Conservation (phyloP, 192 early-diverging fungal species). For the Coemansia sp. region DNA sequence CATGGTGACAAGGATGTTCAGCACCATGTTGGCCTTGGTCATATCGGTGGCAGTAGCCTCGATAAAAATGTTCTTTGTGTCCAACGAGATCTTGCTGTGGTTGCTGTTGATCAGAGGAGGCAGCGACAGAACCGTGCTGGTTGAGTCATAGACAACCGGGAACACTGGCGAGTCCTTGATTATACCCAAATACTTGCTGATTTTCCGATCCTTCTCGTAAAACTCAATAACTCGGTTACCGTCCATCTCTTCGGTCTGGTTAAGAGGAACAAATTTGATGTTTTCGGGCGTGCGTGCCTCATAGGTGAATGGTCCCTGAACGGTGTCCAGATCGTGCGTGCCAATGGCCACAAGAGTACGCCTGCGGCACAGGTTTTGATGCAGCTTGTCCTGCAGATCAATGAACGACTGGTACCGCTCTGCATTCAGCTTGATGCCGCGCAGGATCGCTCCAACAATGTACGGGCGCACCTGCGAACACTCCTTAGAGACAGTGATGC, state of each 20-base stretch:
- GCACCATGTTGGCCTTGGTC: constrained; percentile 89
- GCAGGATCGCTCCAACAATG: constrained; percentile 87
- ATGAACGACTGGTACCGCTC: constrained; percentile 93
- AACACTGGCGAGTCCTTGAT: constrained; percentile 88
- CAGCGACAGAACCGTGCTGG: constrained; percentile 82
- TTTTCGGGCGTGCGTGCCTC: constrained; percentile 86
- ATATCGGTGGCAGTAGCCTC: constrained; percentile 97
- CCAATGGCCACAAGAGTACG: constrained; percentile 95
- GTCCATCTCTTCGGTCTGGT: constrained; percentile 85
- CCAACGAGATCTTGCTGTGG: constrained; percentile 93
- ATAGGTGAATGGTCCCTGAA: constrained; percentile 93
- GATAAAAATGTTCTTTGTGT: constrained; percentile 96
- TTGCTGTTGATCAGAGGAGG: constrained; percentile 99
- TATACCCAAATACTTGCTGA: constrained; percentile 89
- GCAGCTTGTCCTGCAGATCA: constrained; percentile 97
- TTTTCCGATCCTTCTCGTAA: constrained; percentile 82
- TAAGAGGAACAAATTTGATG: constrained; percentile 92
- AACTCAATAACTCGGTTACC: constrained; percentile 86
- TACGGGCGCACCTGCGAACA: constrained; percentile 81
- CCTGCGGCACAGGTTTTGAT: constrained; percentile 95
- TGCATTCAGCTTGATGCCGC: constrained; percentile 80
- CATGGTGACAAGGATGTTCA: constrained; percentile 95
- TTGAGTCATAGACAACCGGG: constrained; percentile 88
- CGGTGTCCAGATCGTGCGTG: constrained; percentile 96
- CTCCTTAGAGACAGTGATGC: constrained; percentile 55